phyloP scores from a whole-genome alignment of 176 grass and related monocot species.

The Oryza brachyantha region DNA sequence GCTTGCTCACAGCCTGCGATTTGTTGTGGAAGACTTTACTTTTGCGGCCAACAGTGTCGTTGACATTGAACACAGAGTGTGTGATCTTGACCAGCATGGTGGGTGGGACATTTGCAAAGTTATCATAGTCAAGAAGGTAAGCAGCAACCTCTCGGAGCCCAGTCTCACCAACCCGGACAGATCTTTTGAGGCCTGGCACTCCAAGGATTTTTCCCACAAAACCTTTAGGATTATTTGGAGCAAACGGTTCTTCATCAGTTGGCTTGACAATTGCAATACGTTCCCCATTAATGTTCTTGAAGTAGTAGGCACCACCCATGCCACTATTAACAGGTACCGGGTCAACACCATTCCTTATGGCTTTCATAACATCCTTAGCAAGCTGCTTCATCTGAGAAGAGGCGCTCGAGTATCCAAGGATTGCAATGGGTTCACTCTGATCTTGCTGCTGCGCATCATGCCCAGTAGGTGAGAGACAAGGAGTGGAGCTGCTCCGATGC shows the following conservation, averaged over 20 bases:
- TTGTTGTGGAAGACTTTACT: constrained; percentile 41
- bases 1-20: constrained; percentile 66
- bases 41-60: constrained; percentile 51
- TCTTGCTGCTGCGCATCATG: constrained; percentile 59
- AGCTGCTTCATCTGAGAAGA: constrained; percentile 72
- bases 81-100: constrained; percentile 92
- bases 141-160: constrained; percentile 91
- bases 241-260: constrained; percentile 96
- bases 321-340: constrained; percentile 75
- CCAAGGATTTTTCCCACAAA: constrained; percentile 80
- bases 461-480: constrained; percentile 80
- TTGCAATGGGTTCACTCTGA: constrained; percentile 68
- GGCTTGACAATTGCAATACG: constrained; percentile 93
- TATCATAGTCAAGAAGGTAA: constrained; percentile 62
- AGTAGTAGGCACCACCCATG: constrained; percentile 94
- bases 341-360: constrained; percentile 66
- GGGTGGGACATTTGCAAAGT: constrained; percentile 89
- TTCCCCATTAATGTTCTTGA: constrained; percentile 66
- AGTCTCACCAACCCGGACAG: constrained; percentile 89
- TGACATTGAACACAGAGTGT: constrained; percentile 80
- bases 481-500: constrained; percentile 82
- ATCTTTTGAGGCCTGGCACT: constrained; percentile 87
- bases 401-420: constrained; percentile 72
- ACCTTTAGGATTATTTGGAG: constrained; percentile 95
- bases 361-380: constrained; percentile 74